Percentiles rank a stretch among this genome's conserved stretches.
phyloP scores from a whole-genome alignment of 73 alveolate species.

The Stentor coeruleus region DNA sequence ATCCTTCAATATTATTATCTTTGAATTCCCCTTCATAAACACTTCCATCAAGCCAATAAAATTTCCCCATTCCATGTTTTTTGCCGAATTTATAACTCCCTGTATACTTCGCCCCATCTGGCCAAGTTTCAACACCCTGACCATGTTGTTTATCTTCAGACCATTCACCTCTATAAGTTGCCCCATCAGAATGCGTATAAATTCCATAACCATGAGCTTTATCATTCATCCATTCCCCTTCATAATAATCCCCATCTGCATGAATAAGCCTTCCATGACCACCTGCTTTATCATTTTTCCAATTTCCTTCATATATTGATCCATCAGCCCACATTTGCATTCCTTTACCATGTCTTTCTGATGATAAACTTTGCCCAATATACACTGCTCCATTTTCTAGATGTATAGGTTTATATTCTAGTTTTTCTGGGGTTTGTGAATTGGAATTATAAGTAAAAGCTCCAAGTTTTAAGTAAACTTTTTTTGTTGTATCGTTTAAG shows the following conservation, averaged over 20 bases:
- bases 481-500: too few species aligned
- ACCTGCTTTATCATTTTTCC: slow-evolving; percentile 39
- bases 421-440: too few species aligned
- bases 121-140: slow-evolving; percentile 34
- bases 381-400: slow-evolving; percentile 41
- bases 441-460: too few species aligned
- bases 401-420: too few species aligned
- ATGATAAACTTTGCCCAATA: slow-evolving; percentile 38
- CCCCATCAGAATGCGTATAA: slow-evolving; percentile 42
- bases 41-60: slow-evolving; percentile 59
- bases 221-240: slow-evolving; percentile 41
- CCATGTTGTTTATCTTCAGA: slow-evolving; percentile 35
- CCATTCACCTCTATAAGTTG: slow-evolving; percentile 48
- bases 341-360: slow-evolving; percentile 40
- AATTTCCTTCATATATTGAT: slow-evolving; percentile 34
- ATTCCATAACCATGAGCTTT: slow-evolving; percentile 47
- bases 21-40: slow-evolving; percentile 64
- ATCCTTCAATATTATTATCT: slow-evolving; percentile 54
- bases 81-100: slow-evolving; percentile 46
- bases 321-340: slow-evolving; percentile 41
- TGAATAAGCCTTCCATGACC: slow-evolving; percentile 34
- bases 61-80: slow-evolving; percentile 64
- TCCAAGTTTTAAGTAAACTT: too few species aligned
- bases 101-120: slow-evolving; percentile 48
- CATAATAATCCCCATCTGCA: slow-evolving; percentile 46